phyloP scores from a whole-genome alignment of 1,284 basidiomycete species.

The Melampsora larici-populina region DNA sequence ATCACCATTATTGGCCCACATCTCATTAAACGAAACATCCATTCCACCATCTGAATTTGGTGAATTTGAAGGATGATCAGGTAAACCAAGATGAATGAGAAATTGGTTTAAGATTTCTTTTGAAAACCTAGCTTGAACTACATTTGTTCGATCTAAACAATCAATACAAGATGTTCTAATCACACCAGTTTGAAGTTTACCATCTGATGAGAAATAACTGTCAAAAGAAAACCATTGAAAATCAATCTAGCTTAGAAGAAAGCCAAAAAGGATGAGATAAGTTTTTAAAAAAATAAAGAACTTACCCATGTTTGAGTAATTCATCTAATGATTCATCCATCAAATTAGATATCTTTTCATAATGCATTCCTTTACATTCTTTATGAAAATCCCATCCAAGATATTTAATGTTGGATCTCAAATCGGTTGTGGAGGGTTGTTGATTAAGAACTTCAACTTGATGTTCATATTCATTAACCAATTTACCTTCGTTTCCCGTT shows the following conservation, averaged over 20 bases:
- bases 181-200: constrained; percentile 43
- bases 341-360: constrained; percentile 76
- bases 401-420: constrained; percentile 71
- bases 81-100: constrained; percentile 12
- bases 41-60: constrained; percentile 7
- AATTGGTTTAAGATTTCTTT: constrained; percentile 47
- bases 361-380: constrained; percentile 92
- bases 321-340: constrained; percentile 74
- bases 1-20: constrained; percentile 95
- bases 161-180: constrained; percentile 78
- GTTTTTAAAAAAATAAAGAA: too few relatives aligned
- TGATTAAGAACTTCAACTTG: constrained; percentile 1
- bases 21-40: constrained; percentile 62
- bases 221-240: constrained; percentile 18
- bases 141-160: constrained; percentile 76
- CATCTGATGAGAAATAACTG: constrained; percentile 18
- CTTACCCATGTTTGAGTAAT: constrained; percentile 67
- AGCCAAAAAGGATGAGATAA: not conserved
- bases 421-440: constrained; percentile 53
- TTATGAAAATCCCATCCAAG: constrained; percentile 97
- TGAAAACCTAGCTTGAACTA: constrained; percentile 59
- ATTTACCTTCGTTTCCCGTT: constrained; percentile 27
- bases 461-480: constrained; percentile 27
- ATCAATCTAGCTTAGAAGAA: too few relatives aligned
- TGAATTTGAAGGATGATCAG: not conserved